phyloP scores from a whole-genome alignment of 2,329 filamentous ascomycete genomes.

The Venturia pyrina region DNA sequence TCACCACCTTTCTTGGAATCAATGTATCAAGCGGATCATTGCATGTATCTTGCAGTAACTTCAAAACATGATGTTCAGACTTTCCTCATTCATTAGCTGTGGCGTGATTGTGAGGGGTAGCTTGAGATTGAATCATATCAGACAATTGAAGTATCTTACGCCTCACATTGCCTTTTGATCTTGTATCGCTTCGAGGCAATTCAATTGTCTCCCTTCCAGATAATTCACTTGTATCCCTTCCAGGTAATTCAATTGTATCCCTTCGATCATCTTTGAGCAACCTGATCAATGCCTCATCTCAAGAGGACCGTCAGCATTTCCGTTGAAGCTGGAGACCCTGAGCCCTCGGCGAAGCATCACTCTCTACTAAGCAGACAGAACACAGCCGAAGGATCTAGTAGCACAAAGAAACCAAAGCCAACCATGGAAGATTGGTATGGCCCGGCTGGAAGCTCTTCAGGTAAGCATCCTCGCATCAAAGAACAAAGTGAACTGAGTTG shows the following conservation, averaged over 20 bases:
- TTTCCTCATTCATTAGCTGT: not conserved
- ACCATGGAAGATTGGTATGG: not conserved
- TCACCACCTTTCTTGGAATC: not conserved
- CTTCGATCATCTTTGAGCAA: not conserved
- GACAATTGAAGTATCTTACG: no score
- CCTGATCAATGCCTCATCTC: not conserved
- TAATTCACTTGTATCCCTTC: no score
- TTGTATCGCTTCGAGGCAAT: no score
- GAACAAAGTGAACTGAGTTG: not conserved
- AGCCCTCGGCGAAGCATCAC: not conserved
- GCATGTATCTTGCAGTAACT: not conserved
- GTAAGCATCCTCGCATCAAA: no score
- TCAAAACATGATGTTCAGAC: not conserved
- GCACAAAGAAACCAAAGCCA: not conserved
- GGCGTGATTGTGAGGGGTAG: not conserved
- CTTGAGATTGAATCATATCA: not conserved
- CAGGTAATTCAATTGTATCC: no score
- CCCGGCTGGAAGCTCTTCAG: not conserved
- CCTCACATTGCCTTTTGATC: no score
- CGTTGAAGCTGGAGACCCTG: not conserved
- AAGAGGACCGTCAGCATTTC: slow-evolving; percentile 1
- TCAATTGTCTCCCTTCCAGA: no score
- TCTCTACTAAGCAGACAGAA: not conserved
- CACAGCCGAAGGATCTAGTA: not conserved
- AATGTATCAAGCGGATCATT: not conserved